A percentile compares a stretch with the other conserved stretches of the same genome.
These are phyloP conservation scores for Fonsecaea erecta DNA, from an alignment of 2,329 filamentous ascomycete species.

Conservation along the genomic window DNA sequence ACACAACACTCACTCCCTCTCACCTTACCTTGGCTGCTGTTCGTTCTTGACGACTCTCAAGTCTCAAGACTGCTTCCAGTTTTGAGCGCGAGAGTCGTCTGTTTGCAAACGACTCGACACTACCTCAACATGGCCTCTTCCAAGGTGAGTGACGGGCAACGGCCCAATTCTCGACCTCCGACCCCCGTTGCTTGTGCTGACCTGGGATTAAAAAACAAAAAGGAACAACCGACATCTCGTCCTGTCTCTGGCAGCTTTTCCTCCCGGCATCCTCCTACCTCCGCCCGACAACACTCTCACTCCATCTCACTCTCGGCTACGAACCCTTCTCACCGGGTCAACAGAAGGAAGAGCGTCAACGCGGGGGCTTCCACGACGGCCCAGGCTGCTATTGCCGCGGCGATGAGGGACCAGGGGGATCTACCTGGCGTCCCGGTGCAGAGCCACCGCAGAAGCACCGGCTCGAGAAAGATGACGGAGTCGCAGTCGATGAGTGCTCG, in stretches of 20 bases:
- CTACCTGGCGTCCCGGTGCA: slow-evolving; percentile 61
- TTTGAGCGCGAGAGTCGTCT: slow-evolving; percentile 37
- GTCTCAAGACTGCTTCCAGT: slow-evolving; percentile 32
- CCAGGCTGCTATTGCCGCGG: slow-evolving; percentile 69
- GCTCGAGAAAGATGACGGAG: slow-evolving; percentile 60
- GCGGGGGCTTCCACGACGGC: slow-evolving; percentile 75
- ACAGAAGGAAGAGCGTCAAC: slow-evolving; percentile 89
- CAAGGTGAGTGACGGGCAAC: slow-evolving; percentile 28
- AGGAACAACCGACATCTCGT: slow-evolving; percentile 37
- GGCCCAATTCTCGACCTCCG: slow-evolving; percentile 24
- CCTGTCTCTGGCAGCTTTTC: slow-evolving; percentile 38
- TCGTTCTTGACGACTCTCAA: slow-evolving; percentile 35
- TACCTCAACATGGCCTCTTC: slow-evolving; percentile 32
- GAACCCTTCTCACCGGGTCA: slow-evolving; percentile 82
- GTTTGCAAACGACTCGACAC: slow-evolving; percentile 4
- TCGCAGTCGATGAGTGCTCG: slow-evolving; percentile 46
- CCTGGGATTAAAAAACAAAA: slow-evolving; percentile 30
- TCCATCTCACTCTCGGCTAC: slow-evolving; percentile 77
- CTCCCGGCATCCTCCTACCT: slow-evolving; percentile 34
- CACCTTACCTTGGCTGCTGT: slow-evolving; percentile 24
- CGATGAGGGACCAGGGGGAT: slow-evolving; percentile 68
- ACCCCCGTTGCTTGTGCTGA: slow-evolving; percentile 34
- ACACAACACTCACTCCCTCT: slow-evolving; percentile 13
- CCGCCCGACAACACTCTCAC: slow-evolving; percentile 66
- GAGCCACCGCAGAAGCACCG: slow-evolving; percentile 66